Conservation (phyloP, 371 early-diverging fungal species). For the Aphelidium insulamus region DNA sequence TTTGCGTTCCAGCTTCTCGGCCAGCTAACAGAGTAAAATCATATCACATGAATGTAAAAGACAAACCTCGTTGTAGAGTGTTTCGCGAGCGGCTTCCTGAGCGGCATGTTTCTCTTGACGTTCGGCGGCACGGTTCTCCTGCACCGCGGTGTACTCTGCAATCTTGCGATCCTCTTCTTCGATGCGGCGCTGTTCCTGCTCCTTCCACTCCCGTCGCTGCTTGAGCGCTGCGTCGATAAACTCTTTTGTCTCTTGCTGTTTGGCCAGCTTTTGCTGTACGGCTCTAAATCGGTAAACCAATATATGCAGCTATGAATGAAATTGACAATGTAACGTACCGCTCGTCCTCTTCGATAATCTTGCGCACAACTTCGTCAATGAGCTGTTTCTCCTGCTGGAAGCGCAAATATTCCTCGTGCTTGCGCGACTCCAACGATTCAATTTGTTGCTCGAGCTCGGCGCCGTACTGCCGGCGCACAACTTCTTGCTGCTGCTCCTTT, state of each 20-base stretch:
- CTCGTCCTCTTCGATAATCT: constrained; percentile 18
- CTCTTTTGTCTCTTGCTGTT: constrained; percentile 19
- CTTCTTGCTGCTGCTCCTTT: constrained; percentile 4
- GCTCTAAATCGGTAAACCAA: not conserved
- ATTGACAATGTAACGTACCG: constrained; percentile 4
- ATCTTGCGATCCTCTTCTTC: constrained; percentile 17
- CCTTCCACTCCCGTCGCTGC: constrained; percentile 16
- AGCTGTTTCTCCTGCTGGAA: constrained; percentile 21
- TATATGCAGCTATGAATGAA: not conserved
- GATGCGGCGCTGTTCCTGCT: constrained; percentile 9
- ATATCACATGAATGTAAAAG: not conserved
- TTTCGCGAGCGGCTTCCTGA: constrained; percentile 12
- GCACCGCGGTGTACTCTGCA: constrained; percentile 14
- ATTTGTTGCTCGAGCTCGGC: constrained; percentile 16
- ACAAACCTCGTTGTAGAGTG: constrained; percentile 19
- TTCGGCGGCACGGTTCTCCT: constrained; percentile 13
- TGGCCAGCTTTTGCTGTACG: constrained; percentile 14
- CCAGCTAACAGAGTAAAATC: constrained; percentile 8
- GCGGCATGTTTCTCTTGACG: constrained; percentile 7
- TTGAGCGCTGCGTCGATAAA: constrained; percentile 17
- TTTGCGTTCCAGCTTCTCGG: constrained; percentile 15
- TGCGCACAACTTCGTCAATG: constrained; percentile 18
- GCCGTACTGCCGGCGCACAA: constrained; percentile 6
- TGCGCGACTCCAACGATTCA: constrained; percentile 10
- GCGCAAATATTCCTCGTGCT: constrained; percentile 16